Conservation (phyloP, 176 grass and related monocot species). For the Lolium multiflorum region DNA sequence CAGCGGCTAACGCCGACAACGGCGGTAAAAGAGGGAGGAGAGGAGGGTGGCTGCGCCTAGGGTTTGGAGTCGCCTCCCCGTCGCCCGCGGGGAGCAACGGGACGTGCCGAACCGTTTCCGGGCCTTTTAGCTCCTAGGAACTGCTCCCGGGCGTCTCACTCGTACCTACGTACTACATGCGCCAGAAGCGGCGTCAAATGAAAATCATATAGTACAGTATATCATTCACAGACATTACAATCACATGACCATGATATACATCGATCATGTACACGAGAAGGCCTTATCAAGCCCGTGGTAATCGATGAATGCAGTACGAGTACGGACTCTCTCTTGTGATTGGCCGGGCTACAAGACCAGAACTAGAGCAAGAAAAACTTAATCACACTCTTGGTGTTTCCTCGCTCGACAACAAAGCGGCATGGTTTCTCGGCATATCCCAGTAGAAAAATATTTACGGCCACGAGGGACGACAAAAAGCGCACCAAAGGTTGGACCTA, state of each 20-base stretch:
- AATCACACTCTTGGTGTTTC: constrained; percentile 7
- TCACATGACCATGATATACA: constrained; percentile 11
- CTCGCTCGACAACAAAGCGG: constrained; percentile 10
- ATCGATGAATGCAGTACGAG: constrained; percentile 14
- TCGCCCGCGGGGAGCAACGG: too few species aligned
- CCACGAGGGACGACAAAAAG: constrained; percentile 27
- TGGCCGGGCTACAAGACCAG: neutral
- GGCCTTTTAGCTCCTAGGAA: too few species aligned
- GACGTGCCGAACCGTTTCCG: too few species aligned
- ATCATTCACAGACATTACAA: neutral
- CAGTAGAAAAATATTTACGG: constrained; percentile 8
- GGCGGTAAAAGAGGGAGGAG: too few species aligned
- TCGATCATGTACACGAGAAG: neutral
- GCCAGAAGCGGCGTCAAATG: neutral
- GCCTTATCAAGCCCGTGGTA: neutral
- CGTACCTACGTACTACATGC: neutral
- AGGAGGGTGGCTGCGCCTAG: too few species aligned
- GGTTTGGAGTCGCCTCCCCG: too few species aligned
- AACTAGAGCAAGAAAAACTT: constrained; percentile 40
- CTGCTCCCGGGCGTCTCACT: neutral
- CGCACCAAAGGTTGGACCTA: constrained; percentile 25
- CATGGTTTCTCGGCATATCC: constrained; percentile 49
- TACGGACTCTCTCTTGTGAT: neutral
- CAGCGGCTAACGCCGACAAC: too few species aligned
- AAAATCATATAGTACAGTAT: neutral